Evolutionary conservation across 1,284 basidiomycete species (phyloP), one percentile per base, ranked within the genome.

Genomic region (Abortiporus biennis): DNA sequence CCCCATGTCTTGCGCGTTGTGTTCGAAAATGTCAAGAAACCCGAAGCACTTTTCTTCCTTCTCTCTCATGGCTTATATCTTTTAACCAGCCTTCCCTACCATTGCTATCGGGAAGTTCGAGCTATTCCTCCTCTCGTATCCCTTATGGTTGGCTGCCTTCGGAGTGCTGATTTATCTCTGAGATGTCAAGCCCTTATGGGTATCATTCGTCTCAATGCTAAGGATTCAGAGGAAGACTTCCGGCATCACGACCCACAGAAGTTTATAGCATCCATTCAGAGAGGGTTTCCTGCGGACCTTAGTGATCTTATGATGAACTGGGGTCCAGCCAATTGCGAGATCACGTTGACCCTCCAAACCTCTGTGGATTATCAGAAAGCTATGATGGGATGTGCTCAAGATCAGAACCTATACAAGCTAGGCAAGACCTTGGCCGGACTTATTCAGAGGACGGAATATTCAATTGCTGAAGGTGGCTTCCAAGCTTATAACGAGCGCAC

Each of bases 361-460:
- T 47, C 64, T 4, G 21, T 34, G 2, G 72, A 74, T 8, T 78
- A 69, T 50, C 72, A 74, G 45, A 57, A 63, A 3, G 76, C 74
- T 4, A 75, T 83, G 69, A 64, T 76, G 57, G 39, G 59, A 12
- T 65, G 58, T 42, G 64, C 63, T 0, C 62, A 69, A 36, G 67
- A 74, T 51, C 60, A 57, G 27, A 67, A 83, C 54, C 50, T 82
- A 2, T 69, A 70, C 51, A 44, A 63, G 3, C 67, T 83, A 2
- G 78, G 77, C 0, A 50, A 71, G 31, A 64, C 61, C 36, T 58
- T 79, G 23, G 71, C 69, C 1, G 57, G 64, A 8, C 59, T 76
- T 38, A 73, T 82, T 50, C 54, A 72, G 19, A 62, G 65, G 27
- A 80, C 76, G 2, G 79, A 83, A 51, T 80, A 74, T 52, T 72